Evolutionary conservation across 345 rosid genomes (phyloP).

Genomic region (Aquilaria sinensis): DNA sequence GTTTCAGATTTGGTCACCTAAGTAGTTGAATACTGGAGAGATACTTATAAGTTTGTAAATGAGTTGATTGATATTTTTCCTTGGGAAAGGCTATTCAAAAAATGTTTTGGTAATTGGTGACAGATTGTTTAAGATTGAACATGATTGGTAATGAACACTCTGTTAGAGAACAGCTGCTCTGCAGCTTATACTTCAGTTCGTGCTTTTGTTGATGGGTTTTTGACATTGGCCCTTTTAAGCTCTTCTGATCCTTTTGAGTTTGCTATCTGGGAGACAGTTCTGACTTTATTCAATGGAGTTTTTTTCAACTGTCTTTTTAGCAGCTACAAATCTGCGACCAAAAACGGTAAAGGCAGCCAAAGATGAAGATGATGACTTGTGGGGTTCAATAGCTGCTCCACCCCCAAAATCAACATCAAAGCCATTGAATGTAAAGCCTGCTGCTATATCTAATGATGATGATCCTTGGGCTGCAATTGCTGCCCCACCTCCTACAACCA

Average conservation of each 20-base stretch:
- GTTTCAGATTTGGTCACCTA: neutral
- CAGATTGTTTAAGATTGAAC: too few relatives aligned
- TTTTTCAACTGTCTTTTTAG: constrained; percentile 4
- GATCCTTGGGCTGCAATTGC: constrained; percentile 98
- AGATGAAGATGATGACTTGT: constrained; percentile 78
- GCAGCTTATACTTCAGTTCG: too few relatives aligned
- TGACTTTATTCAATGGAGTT: neutral
- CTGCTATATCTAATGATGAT: constrained; percentile 48
- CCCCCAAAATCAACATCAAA: constrained; percentile 60
- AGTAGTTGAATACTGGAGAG: too few relatives aligned
- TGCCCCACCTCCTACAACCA: constrained; percentile 86
- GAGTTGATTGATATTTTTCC: too few relatives aligned
- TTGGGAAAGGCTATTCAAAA: too few relatives aligned
- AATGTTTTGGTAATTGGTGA: too few relatives aligned
- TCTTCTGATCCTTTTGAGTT: neutral
- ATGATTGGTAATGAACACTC: too few relatives aligned
- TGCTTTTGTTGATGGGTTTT: too few relatives aligned
- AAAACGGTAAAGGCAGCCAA: constrained; percentile 42
- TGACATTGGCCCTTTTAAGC: neutral
- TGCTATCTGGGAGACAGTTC: constrained; percentile 1
- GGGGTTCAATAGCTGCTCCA: constrained; percentile 96
- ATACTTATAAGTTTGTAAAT: too few relatives aligned
- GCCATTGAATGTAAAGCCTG: constrained; percentile 55
- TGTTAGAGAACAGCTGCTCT: too few relatives aligned
- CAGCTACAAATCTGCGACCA: constrained; percentile 57